A percentile compares a stretch with the other conserved stretches of the same genome.
Conservation (phyloP, 306 rosid genomes). For the Cyclanthera cordifolia region DNA sequence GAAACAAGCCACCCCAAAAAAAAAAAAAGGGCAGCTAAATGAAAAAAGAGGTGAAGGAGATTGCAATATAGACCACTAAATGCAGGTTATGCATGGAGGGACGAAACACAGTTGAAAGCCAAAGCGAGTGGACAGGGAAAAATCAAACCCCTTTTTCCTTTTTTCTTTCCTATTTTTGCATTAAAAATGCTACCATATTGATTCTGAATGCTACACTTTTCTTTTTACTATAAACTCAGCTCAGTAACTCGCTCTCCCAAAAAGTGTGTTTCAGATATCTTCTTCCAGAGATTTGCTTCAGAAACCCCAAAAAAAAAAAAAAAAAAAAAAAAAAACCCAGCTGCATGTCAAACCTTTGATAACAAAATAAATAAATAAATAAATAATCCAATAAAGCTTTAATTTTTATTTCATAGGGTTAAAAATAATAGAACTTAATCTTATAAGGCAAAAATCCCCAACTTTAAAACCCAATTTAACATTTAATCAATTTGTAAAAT, state of each 20-base stretch:
- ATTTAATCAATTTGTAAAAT: too few relatives aligned
- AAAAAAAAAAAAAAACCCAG: neutral
- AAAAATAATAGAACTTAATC: too few relatives aligned
- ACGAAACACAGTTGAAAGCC: neutral
- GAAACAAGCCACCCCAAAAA: neutral
- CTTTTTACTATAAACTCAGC: neutral
- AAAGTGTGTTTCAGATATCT: constrained; percentile 18
- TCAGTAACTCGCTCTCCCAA: neutral
- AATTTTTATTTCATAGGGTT: too few relatives aligned
- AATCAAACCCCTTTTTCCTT: too few relatives aligned
- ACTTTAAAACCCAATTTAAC: too few relatives aligned
- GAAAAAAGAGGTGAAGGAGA: neutral
- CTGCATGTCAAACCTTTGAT: constrained; percentile 42
- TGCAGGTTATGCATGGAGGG: constrained; percentile 5
- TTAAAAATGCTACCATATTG: too few relatives aligned
- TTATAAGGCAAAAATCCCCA: too few relatives aligned
- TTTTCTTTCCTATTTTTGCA: too few relatives aligned
- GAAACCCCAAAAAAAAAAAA: constrained; percentile 19
- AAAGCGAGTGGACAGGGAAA: neutral
- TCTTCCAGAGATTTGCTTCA: constrained; percentile 37
- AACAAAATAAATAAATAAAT: too few relatives aligned
- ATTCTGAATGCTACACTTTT: too few relatives aligned
- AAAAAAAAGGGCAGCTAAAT: neutral
- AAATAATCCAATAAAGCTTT: too few relatives aligned
- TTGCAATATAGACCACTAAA: neutral